Evolutionary conservation across 345 rosid species (phyloP).

Genomic region (Iberis pinnata): DNA sequence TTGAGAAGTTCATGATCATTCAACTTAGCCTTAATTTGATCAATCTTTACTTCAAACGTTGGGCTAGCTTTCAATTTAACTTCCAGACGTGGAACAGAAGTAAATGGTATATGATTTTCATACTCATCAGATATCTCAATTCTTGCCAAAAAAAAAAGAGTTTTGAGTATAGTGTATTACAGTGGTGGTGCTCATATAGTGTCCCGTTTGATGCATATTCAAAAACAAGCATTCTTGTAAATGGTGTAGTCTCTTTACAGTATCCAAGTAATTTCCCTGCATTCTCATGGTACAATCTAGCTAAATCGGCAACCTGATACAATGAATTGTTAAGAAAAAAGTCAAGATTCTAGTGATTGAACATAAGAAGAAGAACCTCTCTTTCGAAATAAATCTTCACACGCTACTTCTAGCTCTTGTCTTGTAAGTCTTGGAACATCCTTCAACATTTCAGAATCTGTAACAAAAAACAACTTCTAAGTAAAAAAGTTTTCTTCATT

Average conservation of each 20-base stretch:
- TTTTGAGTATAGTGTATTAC: slow-evolving; percentile 46
- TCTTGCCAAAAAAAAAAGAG: background rate
- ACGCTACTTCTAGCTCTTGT: slow-evolving; percentile 94
- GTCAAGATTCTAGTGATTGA: background rate
- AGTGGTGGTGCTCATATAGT: slow-evolving; percentile 87
- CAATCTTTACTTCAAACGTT: background rate
- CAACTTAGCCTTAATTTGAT: slow-evolving; percentile 29
- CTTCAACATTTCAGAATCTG: slow-evolving; percentile 85
- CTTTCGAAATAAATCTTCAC: slow-evolving; percentile 94
- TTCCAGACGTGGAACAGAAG: slow-evolving; percentile 30
- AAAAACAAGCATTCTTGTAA: slow-evolving; percentile 89
- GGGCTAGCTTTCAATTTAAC: slow-evolving; percentile 27
- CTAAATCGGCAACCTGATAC: slow-evolving; percentile 87
- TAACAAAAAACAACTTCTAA: background rate
- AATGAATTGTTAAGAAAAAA: slow-evolving; percentile 4
- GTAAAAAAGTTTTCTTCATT: no score
- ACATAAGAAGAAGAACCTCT: slow-evolving; percentile 51
- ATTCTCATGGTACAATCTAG: slow-evolving; percentile 78
- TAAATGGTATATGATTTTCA: slow-evolving; percentile 39
- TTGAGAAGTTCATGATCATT: slow-evolving; percentile 26
- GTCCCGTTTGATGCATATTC: slow-evolving; percentile 98
- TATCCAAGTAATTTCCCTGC: slow-evolving; percentile 80
- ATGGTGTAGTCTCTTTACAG: slow-evolving; percentile 69
- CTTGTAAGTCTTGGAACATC: slow-evolving; percentile 68
- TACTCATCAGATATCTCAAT: slow-evolving; percentile 32